A percentile compares a stretch with the other conserved stretches of the same genome.
phyloP scores from a whole-genome alignment of 2,329 filamentous ascomycete genomes.

The Paraphaeosphaeria minitans region DNA sequence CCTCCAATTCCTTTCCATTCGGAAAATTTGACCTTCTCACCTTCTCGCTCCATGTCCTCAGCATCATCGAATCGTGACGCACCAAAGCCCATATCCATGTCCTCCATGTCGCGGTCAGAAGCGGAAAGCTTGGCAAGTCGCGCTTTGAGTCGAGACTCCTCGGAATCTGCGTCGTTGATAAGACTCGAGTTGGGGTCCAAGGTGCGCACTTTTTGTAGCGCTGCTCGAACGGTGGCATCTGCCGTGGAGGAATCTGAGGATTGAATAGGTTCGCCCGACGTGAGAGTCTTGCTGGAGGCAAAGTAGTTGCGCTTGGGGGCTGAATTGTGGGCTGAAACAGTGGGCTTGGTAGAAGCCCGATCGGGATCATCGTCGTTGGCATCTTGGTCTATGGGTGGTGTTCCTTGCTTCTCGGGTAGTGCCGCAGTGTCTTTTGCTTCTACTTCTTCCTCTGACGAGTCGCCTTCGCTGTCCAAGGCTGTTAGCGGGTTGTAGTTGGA shows the following conservation, averaged over 20 bases:
- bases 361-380: constrained; percentile 3
- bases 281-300: constrained; percentile 14
- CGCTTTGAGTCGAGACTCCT: constrained; percentile 69
- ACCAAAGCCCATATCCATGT: constrained; percentile 95
- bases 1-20: constrained; percentile 63
- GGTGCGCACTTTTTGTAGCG: constrained; percentile 76
- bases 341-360: constrained; percentile 5
- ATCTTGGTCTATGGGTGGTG: background rate
- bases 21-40: constrained; percentile 67
- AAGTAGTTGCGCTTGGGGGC: constrained; percentile 31
- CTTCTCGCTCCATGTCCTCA: constrained; percentile 72
- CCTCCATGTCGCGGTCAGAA: constrained; percentile 81
- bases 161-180: constrained; percentile 53
- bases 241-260: constrained; percentile 53
- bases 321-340: constrained; percentile 9
- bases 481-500: constrained; percentile 65
- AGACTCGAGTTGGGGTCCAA: constrained; percentile 53
- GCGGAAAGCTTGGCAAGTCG: constrained; percentile 69
- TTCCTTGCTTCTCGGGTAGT: background rate
- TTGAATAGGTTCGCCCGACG: constrained; percentile 45
- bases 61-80: constrained; percentile 86
- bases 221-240: constrained; percentile 81
- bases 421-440: constrained; percentile 22
- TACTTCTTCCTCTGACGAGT: constrained; percentile 51
- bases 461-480: constrained; percentile 56